Evolutionary conservation across 768 basidiomycete species (phyloP), one percentile per base, ranked within the genome.

Genomic region (Tulasnella calospora): DNA sequence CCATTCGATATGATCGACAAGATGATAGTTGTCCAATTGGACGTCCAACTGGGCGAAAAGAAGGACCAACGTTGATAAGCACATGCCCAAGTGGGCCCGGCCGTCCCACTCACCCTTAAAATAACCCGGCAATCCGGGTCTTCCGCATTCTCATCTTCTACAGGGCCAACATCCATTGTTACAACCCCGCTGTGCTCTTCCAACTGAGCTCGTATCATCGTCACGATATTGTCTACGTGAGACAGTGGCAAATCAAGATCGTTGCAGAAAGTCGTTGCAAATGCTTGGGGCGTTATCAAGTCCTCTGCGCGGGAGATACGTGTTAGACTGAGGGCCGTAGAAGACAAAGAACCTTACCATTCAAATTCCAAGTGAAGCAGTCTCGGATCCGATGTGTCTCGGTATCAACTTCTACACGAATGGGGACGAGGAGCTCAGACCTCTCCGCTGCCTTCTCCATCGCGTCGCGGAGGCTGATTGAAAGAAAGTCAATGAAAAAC

Each of bases 1-100:
- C 97, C 97, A 99, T 85, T 99, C 98, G 81, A 99, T 95, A 82
- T 96, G 94, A 85, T 99, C 98, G 78, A 93, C 87, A 0, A 99
- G 88, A 84, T 97, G 95, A 83, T 95, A 88, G 71, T 92, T 93
- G 33, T 92, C 94, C 82, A 99, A 92, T 84, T 99, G 98, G 35
- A 99, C 95, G 85, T 99, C 98, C 83, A 99, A 94, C 95, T 98
- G 84, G 27, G n/a, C 9, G 51, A 47, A 72, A 75, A 12, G 44
- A 40, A 44, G 41, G 13, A 79, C 74, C 71, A 79, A 17, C 10
- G n/a, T 5, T 55, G 73, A 74, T 36, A 17, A 35, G 23, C 40
- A 35, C 35, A 76, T 10, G 73, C 35, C 23, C 19, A n/a, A 51
- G 47, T 3, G 23, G 47, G 47, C 21, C 44, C 70, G 71, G 61